These are phyloP conservation scores for Emericellopsis atlantica DNA, from an alignment of 2,329 filamentous ascomycete genomes.

Conservation along the genomic window DNA sequence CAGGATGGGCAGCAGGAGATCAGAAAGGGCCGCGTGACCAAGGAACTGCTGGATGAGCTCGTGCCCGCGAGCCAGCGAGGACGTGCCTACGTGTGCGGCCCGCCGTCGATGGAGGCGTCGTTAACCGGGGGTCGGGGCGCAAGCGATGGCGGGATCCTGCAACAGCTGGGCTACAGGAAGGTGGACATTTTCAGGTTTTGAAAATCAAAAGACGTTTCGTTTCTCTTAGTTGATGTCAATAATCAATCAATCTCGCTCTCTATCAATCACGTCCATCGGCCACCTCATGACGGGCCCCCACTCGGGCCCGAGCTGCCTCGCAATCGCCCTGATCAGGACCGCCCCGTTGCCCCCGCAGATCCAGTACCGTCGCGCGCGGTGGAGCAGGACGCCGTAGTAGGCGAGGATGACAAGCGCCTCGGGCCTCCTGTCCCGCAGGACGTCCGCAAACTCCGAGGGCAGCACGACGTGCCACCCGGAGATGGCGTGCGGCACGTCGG, in stretches of 20 bases:
- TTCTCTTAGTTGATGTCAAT: too few relatives aligned
- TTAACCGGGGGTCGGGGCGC: slow-evolving; percentile 30
- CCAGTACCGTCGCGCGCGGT: slow-evolving; percentile 25
- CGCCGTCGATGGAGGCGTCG: slow-evolving; percentile 51
- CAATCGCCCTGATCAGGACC: slow-evolving; percentile 16
- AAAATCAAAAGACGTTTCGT: slow-evolving; percentile 3
- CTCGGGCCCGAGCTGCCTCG: slow-evolving; percentile 16
- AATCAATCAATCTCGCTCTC: slow-evolving; percentile 10
- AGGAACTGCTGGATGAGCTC: slow-evolving; percentile 39
- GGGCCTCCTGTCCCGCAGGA: slow-evolving; percentile 19
- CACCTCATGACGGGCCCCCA: slow-evolving; percentile 19
- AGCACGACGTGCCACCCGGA: slow-evolving; percentile 19
- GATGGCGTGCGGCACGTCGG: slow-evolving; percentile 14
- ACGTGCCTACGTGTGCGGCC: slow-evolving; percentile 59
- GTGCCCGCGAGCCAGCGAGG: slow-evolving; percentile 19
- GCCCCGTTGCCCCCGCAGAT: slow-evolving; percentile 20
- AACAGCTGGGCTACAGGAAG: slow-evolving; percentile 42
- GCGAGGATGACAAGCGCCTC: slow-evolving; percentile 33
- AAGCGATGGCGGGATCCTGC: slow-evolving; percentile 32
- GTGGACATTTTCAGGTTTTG: slow-evolving; percentile 48
- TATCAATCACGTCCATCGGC: slow-evolving; percentile 17
- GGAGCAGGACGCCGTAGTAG: slow-evolving; percentile 35
- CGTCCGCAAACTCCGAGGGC: slow-evolving; percentile 18
- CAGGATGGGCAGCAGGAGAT: slow-evolving; percentile 18
- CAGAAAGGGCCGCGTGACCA: slow-evolving; percentile 44